A percentile compares a stretch with the other conserved stretches of the same genome.
Evolutionary conservation across 1,139 yeast genomes (phyloP).

Genomic region (Pichia norvegensis): DNA sequence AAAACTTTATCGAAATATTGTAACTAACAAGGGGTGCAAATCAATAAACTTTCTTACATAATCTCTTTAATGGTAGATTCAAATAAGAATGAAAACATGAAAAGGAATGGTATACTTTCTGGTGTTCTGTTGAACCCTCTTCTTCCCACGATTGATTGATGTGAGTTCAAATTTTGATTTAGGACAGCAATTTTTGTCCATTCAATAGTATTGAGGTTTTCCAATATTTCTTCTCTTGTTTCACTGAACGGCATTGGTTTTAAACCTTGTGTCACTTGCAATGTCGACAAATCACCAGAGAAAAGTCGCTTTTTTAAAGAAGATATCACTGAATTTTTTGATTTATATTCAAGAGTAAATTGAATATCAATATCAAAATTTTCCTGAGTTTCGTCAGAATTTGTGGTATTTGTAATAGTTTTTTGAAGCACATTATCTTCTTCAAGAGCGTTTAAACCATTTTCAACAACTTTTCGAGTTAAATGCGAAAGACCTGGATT

Average conservation of each 20-base stretch:
- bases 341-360: constrained; percentile 11
- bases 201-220: constrained; percentile 44
- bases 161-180: constrained; percentile 61
- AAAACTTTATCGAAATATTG: neutral
- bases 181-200: constrained; percentile 65
- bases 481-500: constrained; percentile 22
- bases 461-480: constrained; percentile 27
- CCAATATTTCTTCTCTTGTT: constrained; percentile 36
- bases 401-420: constrained; percentile 16
- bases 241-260: constrained; percentile 30
- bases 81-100: constrained; percentile 38
- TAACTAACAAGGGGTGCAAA: too few relatives aligned
- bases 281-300: constrained; percentile 13
- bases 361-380: constrained; percentile 10
- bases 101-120: constrained; percentile 46
- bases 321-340: constrained; percentile 3
- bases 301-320: constrained; percentile 9
- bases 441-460: constrained; percentile 16
- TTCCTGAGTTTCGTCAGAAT: constrained; percentile 14
- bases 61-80: constrained; percentile 1
- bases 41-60: neutral
- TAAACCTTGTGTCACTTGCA: constrained; percentile 19
- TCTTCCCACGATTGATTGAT: constrained; percentile 65
- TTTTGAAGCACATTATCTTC: constrained; percentile 5
- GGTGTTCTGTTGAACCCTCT: constrained; percentile 50